Evolutionary conservation across 2,329 filamentous ascomycete genomes (phyloP), one percentile per base, ranked within the genome.

Genomic region (Colletotrichum agaves): DNA sequence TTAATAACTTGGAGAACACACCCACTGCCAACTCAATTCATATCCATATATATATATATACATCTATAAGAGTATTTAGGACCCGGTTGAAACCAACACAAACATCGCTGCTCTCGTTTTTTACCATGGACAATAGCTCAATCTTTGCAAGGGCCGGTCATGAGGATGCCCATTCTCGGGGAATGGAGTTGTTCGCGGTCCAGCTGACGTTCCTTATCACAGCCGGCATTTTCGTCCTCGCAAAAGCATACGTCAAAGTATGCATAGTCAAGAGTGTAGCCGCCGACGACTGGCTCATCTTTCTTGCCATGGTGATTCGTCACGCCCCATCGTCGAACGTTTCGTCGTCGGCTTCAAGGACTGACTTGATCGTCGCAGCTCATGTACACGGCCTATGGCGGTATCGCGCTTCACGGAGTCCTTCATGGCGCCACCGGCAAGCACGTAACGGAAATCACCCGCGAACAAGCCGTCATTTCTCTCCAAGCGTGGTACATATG

Each of bases 281-380:
- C 0, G 39, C 78, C 3, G 85, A 87, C 55, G 85, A 87, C 76
- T 82, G 78, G 69, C 73, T 85, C 50, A 84, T 85, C 72, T 75
- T 85, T 21, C 55, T 76, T 31, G 81, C 82, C 3, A 74, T 84
- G 75, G 84, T 86, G 74, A 64, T 75, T 53, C 17, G 8, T 27
- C 27, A 8, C 17, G 15, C 3, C 8, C 7, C 3, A 21, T 4
- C n/a, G 15, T 19, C n/a, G 13, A 44, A 13, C 15, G 1, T 5
- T 7, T 23, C 33, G 11, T 35, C 17, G 10, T 10, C 13, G 49
- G 6, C 12, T 21, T 17, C 11, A 3, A 23, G 27, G 11, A 19
- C 55, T 53, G 15, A 69, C 37, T 57, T 17, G 41, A 2, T 13
- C 7, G 8, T 39, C 12, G 12, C 33, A 82, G 80, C 27, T 78